Evolutionary conservation across 331 rosid genomes (phyloP).

Genomic region (Malus hybrid): DNA sequence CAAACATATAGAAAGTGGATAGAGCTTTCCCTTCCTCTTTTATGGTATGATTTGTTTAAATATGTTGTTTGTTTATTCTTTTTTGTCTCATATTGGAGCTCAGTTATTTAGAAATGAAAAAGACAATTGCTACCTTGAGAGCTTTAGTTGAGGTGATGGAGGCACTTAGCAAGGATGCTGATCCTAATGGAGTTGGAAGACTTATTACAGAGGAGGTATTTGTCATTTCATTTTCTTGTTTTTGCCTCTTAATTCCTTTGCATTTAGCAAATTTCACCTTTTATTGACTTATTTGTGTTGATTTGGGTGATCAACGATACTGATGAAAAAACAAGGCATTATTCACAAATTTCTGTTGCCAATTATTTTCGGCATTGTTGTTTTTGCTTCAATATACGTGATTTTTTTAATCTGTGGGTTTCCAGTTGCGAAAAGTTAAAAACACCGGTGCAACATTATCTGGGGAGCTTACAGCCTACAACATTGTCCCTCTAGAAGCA

Average conservation of each 20-base stretch:
- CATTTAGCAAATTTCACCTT: neutral
- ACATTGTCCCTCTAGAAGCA: constrained; percentile 83
- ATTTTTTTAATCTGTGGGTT: constrained; percentile 14
- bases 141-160: constrained; percentile 97
- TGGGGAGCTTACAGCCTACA: constrained; percentile 74
- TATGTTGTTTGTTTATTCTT: neutral
- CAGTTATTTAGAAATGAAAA: constrained; percentile 59
- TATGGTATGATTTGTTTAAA: neutral
- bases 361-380: constrained; percentile 14
- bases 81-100: constrained; percentile 37
- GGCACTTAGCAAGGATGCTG: constrained; percentile 73
- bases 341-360: neutral
- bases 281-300: constrained; percentile 5
- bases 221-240: constrained; percentile 13
- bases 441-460: constrained; percentile 46
- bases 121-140: constrained; percentile 61
- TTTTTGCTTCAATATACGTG: neutral
- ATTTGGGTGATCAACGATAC: constrained; percentile 1
- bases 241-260: constrained; percentile 3
- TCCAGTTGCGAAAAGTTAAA: constrained; percentile 67
- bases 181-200: constrained; percentile 75
- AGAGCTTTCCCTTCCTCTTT: neutral
- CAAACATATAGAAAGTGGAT: neutral
- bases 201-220: constrained; percentile 83
- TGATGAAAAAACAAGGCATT: neutral